Conservation (phyloP, 2,329 filamentous ascomycete genomes). For the Arthrobotrys megalospora region DNA sequence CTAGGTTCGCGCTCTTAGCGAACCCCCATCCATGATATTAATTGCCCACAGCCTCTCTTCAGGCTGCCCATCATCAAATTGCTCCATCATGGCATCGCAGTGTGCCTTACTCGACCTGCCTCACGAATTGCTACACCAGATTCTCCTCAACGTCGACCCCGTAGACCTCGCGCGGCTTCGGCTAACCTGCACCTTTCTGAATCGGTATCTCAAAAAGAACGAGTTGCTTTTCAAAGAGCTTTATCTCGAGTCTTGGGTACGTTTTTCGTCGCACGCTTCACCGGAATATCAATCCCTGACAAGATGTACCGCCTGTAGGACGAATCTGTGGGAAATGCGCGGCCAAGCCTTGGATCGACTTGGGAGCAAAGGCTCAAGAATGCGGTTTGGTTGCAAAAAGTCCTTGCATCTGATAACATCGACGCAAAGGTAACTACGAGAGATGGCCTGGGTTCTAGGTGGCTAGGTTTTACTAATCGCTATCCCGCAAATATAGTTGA, state of each 20-base stretch:
- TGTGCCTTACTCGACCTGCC: slow-evolving; percentile 69
- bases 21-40: too few relatives aligned
- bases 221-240: slow-evolving; percentile 74
- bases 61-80: too few relatives aligned
- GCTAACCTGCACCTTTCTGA: slow-evolving; percentile 72
- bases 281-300: background rate
- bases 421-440: slow-evolving; percentile 67
- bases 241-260: slow-evolving; percentile 74
- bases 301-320: slow-evolving; percentile 49
- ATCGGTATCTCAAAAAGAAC: slow-evolving; percentile 74
- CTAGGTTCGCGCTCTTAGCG: too few relatives aligned
- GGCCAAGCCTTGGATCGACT: slow-evolving; percentile 20
- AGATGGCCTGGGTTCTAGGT: background rate
- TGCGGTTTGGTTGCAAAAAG: slow-evolving; percentile 68
- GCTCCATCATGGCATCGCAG: background rate
- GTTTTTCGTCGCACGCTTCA: slow-evolving; percentile 65
- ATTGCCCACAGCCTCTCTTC: too few relatives aligned
- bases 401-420: slow-evolving; percentile 68
- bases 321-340: slow-evolving; percentile 37
- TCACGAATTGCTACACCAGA: slow-evolving; percentile 76
- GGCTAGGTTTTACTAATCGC: background rate
- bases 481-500: slow-evolving; percentile 65
- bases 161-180: slow-evolving; percentile 73
- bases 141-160: slow-evolving; percentile 74
- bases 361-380: slow-evolving; percentile 67